phyloP scores from a whole-genome alignment of 2,329 filamentous ascomycete genomes.

The Fusarium aywerte region DNA sequence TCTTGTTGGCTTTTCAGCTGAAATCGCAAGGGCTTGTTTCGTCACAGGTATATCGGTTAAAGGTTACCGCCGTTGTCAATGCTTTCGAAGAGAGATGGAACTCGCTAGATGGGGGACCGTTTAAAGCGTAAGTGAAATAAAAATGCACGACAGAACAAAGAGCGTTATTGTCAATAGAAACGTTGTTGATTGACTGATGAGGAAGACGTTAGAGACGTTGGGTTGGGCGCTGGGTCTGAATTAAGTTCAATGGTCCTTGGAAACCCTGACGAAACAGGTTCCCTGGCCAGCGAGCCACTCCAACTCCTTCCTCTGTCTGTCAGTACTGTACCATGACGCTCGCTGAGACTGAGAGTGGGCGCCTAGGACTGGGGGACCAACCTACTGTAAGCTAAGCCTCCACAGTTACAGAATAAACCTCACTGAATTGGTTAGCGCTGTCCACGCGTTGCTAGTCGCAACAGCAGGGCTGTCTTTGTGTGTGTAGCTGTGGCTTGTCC shows the following conservation, averaged over 20 bases:
- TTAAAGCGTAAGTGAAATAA: neutral
- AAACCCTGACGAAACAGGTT: conserved; percentile 43
- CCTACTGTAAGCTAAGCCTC: conserved; percentile 13
- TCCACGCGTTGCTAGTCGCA: conserved; percentile 41
- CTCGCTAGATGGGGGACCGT: neutral
- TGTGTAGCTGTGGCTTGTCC: conserved; percentile 32
- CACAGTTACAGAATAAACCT: conserved; percentile 2
- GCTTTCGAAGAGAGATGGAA: neutral
- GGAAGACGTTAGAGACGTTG: conserved; percentile 3
- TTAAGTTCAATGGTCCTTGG: conserved; percentile 30
- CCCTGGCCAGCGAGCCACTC: conserved; percentile 32
- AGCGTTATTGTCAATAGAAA: conserved; percentile 23
- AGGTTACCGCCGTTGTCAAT: conserved; percentile 27
- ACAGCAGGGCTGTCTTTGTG: conserved; percentile 26
- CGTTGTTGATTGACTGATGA: conserved; percentile 19
- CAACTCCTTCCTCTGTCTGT: neutral
- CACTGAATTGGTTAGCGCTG: conserved; percentile 6
- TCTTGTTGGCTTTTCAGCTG: conserved; percentile 34
- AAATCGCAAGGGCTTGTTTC: conserved; percentile 33
- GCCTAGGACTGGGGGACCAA: neutral
- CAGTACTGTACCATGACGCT: conserved; percentile 24
- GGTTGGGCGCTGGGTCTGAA: conserved; percentile 26
- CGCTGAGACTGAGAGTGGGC: conserved; percentile 7
- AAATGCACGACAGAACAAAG: conserved; percentile 21
- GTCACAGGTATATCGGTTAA: conserved; percentile 19